phyloP scores from a whole-genome alignment of 331 rosid species.

The Malus hybrid region DNA sequence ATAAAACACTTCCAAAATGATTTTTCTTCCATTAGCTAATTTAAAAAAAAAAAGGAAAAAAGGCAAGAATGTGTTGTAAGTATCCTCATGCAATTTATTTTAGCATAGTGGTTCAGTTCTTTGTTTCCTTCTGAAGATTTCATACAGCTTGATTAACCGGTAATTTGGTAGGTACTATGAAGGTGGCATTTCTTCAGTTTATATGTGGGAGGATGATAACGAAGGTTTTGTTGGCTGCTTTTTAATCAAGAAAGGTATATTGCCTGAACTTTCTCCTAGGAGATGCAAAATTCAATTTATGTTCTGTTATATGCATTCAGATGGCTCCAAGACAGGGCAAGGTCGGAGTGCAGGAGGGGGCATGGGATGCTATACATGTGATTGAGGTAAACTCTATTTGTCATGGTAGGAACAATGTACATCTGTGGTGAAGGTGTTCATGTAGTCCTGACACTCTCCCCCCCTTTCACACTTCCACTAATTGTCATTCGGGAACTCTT shows the following conservation, averaged over 20 bases:
- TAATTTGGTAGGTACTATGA: constrained; percentile 80
- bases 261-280: constrained; percentile 1
- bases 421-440: neutral
- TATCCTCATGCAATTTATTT: neutral
- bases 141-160: constrained; percentile 35
- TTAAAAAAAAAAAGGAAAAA: neutral
- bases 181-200: constrained; percentile 98
- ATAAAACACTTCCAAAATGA: too few relatives aligned
- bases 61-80: neutral
- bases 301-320: constrained; percentile 31
- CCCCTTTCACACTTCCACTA: neutral
- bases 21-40: too few relatives aligned
- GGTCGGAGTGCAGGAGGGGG: constrained; percentile 98
- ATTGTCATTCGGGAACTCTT: neutral
- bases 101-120: constrained; percentile 3
- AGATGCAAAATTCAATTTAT: neutral
- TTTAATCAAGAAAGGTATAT: constrained; percentile 74
- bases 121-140: constrained; percentile 20
- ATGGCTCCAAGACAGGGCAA: constrained; percentile 94
- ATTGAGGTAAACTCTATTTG: constrained; percentile 59
- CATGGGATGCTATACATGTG: constrained; percentile 99
- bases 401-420: neutral
- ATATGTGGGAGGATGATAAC: constrained; percentile 95
- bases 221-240: constrained; percentile 90
- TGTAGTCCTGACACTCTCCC: neutral